Evolutionary conservation across 352 stramenopile species (phyloP).

Genomic region (Elongisporangium senticosum): DNA sequence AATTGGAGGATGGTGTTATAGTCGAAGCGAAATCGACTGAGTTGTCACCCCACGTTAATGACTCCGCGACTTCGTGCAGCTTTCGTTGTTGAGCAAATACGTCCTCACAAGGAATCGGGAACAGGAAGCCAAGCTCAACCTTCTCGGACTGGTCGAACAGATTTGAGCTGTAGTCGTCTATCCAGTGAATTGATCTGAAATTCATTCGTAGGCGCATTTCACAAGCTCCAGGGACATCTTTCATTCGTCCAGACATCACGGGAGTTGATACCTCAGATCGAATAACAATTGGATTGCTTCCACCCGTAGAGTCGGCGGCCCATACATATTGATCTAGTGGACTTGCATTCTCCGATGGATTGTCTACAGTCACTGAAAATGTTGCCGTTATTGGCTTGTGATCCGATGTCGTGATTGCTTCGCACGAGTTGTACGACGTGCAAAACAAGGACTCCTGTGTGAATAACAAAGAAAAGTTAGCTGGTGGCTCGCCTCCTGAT

Average conservation of each 20-base stretch:
- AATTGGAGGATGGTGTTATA: constrained; percentile 61
- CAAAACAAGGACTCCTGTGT: constrained; percentile 42
- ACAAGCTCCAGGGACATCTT: constrained; percentile 50
- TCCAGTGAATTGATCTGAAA: constrained; percentile 67
- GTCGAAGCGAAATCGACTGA: constrained; percentile 35
- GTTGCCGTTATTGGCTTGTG: constrained; percentile 77
- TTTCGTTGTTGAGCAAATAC: constrained; percentile 76
- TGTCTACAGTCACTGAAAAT: constrained; percentile 46
- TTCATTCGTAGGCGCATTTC: constrained; percentile 62
- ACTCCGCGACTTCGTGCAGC: constrained; percentile 65
- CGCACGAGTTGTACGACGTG: constrained; percentile 73
- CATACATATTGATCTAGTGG: constrained; percentile 13
- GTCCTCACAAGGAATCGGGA: constrained; percentile 77
- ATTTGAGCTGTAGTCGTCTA: constrained; percentile 50
- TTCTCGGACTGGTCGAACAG: constrained; percentile 62
- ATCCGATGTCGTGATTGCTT: constrained; percentile 67
- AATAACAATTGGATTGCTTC: constrained; percentile 35
- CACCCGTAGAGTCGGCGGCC: constrained; percentile 37
- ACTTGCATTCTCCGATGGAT: neutral
- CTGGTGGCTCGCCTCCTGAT: neutral
- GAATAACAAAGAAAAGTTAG: neutral
- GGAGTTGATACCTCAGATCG: constrained; percentile 10
- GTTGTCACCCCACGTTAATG: constrained; percentile 53
- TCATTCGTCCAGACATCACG: constrained; percentile 38
- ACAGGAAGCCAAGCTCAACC: constrained; percentile 67